A percentile compares a stretch with the other conserved stretches of the same genome.
Evolutionary conservation across 352 stramenopile species (phyloP).

Genomic region (Sclerospora graminicola): DNA sequence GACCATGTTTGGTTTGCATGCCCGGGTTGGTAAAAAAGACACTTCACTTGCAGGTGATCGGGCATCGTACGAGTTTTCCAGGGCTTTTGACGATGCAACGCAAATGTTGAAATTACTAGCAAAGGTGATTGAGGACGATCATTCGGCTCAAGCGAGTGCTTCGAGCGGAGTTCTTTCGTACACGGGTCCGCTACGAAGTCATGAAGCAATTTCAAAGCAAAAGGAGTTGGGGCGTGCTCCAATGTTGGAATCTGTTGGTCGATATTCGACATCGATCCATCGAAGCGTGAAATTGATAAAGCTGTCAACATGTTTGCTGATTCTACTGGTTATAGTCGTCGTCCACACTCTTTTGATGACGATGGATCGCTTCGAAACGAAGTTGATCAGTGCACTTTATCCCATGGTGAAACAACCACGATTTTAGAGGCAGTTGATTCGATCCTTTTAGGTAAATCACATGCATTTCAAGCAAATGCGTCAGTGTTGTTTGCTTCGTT

Average conservation of each 20-base stretch:
- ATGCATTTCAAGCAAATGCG: constrained; percentile 25
- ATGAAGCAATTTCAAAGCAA: constrained; percentile 6
- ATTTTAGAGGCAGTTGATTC: constrained; percentile 28
- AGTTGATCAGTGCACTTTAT: constrained; percentile 13
- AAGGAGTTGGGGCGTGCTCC: constrained; percentile 7
- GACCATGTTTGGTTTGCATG: constrained; percentile 79
- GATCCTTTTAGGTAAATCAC: constrained; percentile 16
- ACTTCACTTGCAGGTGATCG: constrained; percentile 57
- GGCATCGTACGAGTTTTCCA: constrained; percentile 51
- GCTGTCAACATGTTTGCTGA: constrained; percentile 61
- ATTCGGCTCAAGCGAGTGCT: constrained; percentile 47
- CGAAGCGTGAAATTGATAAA: constrained; percentile 48
- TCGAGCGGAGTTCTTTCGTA: constrained; percentile 52
- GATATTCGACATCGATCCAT: constrained; percentile 64
- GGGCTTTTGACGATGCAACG: constrained; percentile 66
- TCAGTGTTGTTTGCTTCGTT: constrained; percentile 55
- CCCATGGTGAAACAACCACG: constrained; percentile 12
- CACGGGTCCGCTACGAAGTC: constrained; percentile 13
- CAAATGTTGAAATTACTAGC: constrained; percentile 77
- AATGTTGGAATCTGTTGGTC: constrained; percentile 42
- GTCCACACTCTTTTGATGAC: constrained; percentile 11
- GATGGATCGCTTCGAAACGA: constrained; percentile 5
- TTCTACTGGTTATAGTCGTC: constrained; percentile 7
- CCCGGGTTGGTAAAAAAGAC: constrained; percentile 67
- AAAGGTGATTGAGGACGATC: constrained; percentile 58